Evolutionary conservation across 768 basidiomycete genomes (phyloP), one percentile per base, ranked within the genome.

Genomic region (Lyophyllum decastes): DNA sequence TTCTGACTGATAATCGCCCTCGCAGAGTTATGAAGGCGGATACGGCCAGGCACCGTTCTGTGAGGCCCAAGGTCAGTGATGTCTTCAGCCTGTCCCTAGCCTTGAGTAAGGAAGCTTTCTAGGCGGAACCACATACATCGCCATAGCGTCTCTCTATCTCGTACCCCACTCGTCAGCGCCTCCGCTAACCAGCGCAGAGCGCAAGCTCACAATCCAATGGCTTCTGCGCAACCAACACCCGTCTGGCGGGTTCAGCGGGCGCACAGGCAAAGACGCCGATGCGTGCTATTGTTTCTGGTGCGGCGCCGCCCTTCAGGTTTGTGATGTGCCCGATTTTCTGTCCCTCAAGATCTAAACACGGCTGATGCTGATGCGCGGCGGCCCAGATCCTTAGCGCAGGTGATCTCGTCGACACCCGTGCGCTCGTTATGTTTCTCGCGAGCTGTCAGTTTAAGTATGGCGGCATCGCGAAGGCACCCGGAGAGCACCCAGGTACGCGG

Each of bases 251-350:
- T 97, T 94, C 67, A 78, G 89, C 63, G 96, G 96, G 2, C 82
- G 96, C 22, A 94, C 94, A 1, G 88, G 86, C 57, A 99, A 99
- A 73, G 77, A 81, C 4, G 83, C 89, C 5, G 96, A 98, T 61
- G 92, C 94, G 2, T 99, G 96, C 70, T 99, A 99, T 72, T 92
- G 91, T 61, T 98, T 97, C 71, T 99, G 96, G 96, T 90, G 89
- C 63, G 89, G 92, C 2, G 95, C 87, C 9, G 80, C 92, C 0
- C 72, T 98, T 10, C 72, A 82, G 67, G 95, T 95, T 60, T 51
- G 83, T 69, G n/a, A 24, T 47, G 49, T 2, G 11, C 26, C 35
- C n/a, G n/a, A n/a, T n/a, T n/a, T n/a, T n/a, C n/a, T n/a, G n/a
- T n/a, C n/a, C n/a, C n/a, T n/a, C n/a, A n/a, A n/a, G n/a, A n/a